phyloP scores from a whole-genome alignment of 306 rosid species.

The Crataegus laevigata region DNA sequence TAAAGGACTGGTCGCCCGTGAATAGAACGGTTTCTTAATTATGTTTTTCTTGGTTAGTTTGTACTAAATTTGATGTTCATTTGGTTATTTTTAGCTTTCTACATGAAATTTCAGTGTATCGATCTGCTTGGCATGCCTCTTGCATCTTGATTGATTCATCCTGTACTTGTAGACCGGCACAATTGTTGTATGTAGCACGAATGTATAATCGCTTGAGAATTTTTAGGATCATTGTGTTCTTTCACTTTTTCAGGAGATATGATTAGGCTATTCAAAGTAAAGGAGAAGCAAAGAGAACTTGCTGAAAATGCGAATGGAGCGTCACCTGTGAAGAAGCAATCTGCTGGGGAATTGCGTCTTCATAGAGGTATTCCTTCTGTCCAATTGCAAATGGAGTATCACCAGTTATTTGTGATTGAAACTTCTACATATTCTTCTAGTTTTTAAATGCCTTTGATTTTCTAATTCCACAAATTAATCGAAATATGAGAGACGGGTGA shows the following conservation, averaged over 20 bases:
- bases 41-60: neutral
- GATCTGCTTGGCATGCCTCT: neutral
- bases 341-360: conserved; percentile 94
- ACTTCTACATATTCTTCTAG: neutral
- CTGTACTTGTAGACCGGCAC: neutral
- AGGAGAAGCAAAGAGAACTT: conserved; percentile 87
- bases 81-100: neutral
- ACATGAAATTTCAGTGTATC: neutral
- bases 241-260: conserved; percentile 42
- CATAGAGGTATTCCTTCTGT: conserved; percentile 55
- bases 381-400: too few relatives aligned
- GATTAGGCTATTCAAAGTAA: conserved; percentile 84
- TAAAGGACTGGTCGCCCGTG: neutral
- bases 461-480: neutral
- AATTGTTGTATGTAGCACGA: neutral
- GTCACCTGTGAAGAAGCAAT: conserved; percentile 64
- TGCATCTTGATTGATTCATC: neutral
- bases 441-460: neutral
- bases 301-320: conserved; percentile 71
- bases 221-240: conserved; percentile 6
- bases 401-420: neutral
- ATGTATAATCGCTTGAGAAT: neutral
- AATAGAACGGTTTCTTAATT: neutral
- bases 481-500: too few relatives aligned
- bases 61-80: neutral